Percentiles rank a stretch among this genome's conserved stretches.
These are phyloP conservation scores for Tieghemostelium lacteum DNA, from an alignment of 78 protist genomes.

Conservation along the genomic window DNA sequence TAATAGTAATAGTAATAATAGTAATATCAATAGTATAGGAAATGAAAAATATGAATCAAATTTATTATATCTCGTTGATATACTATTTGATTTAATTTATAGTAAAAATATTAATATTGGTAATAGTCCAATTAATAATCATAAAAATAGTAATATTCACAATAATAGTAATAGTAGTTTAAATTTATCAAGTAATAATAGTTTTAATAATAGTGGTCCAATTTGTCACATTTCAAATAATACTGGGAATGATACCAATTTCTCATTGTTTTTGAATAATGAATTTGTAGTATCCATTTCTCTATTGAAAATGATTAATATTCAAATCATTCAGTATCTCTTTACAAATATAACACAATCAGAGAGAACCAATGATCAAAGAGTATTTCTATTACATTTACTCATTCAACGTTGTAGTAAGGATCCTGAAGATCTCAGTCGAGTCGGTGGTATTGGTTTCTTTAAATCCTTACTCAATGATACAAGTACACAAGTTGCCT, in stretches of 20 bases:
- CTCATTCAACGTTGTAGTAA: slow-evolving; percentile 36
- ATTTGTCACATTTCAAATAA: slow-evolving; percentile 30
- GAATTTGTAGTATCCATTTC: slow-evolving; percentile 52
- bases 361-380: slow-evolving; percentile 24
- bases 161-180: neutral
- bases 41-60: slow-evolving; percentile 50
- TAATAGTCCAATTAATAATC: too few relatives aligned
- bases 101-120: too few relatives aligned
- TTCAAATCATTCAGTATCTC: slow-evolving; percentile 39
- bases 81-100: slow-evolving; percentile 57
- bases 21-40: too few relatives aligned
- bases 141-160: too few relatives aligned
- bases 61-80: slow-evolving; percentile 33
- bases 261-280: slow-evolving; percentile 53
- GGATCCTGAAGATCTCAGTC: slow-evolving; percentile 29
- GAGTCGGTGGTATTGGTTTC: slow-evolving; percentile 64
- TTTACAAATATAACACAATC: slow-evolving; percentile 15
- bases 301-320: slow-evolving; percentile 34
- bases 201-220: neutral
- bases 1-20: too few relatives aligned
- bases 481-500: slow-evolving; percentile 44
- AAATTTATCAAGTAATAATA: neutral
- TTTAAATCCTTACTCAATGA: slow-evolving; percentile 46
- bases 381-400: slow-evolving; percentile 49
- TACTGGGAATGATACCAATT: slow-evolving; percentile 48